These are phyloP conservation scores for Saccharum hybrid DNA, from an alignment of 202 grass and related monocot genomes.

Conservation along the genomic window DNA sequence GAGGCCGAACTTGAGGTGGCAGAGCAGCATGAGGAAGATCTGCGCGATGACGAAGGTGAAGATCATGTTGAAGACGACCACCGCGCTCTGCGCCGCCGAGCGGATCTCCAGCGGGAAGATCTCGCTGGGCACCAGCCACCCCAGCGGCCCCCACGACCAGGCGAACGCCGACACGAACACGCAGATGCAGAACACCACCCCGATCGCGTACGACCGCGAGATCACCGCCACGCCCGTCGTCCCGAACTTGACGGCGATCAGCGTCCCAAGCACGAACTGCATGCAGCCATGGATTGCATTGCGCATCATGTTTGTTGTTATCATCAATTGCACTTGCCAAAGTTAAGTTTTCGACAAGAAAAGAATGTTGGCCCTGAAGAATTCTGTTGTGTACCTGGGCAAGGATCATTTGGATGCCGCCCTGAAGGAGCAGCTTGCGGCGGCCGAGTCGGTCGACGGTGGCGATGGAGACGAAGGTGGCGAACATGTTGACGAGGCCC, in stretches of 20 bases:
- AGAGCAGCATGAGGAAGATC: constrained; percentile 73
- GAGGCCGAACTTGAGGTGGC: constrained; percentile 69
- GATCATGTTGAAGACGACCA: constrained; percentile 68
- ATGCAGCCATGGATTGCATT: background rate
- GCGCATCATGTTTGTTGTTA: no score
- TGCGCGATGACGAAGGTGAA: constrained; percentile 76
- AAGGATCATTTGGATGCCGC: constrained; percentile 61
- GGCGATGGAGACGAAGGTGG: constrained; percentile 74
- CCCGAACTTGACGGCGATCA: constrained; percentile 60
- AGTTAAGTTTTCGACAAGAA: no score
- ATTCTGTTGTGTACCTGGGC: constrained; percentile 43
- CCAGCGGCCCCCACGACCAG: constrained; percentile 69
- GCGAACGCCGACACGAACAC: constrained; percentile 66
- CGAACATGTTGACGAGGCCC: constrained; percentile 64
- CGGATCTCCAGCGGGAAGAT: constrained; percentile 98
- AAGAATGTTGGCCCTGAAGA: no score
- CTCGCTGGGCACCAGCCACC: constrained; percentile 77
- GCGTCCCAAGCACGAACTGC: constrained; percentile 61
- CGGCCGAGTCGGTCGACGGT: constrained; percentile 67
- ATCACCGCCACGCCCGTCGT: constrained; percentile 49
- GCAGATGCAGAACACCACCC: constrained; percentile 61
- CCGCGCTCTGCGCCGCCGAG: constrained; percentile 82
- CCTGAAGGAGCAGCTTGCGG: constrained; percentile 59
- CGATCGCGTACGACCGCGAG: constrained; percentile 45
- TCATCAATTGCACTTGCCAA: no score